Conservation (phyloP, 306 rosid species). For the Mimosa pudica region DNA sequence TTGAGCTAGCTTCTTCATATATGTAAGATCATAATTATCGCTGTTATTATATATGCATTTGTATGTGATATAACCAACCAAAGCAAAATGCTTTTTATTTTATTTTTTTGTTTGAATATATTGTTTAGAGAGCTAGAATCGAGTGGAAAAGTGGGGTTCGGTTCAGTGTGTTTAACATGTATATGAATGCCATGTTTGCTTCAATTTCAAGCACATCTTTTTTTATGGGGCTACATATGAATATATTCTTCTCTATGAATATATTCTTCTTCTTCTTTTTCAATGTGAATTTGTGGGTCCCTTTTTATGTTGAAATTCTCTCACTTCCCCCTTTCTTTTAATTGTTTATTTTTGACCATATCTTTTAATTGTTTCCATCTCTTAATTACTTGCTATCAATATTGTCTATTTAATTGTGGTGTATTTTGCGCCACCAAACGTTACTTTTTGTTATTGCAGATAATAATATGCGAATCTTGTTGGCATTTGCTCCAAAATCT, state of each 20-base stretch:
- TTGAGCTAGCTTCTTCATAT: too few relatives aligned
- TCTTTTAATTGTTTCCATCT: slow-evolving; percentile 34
- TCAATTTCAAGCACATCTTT: slow-evolving; percentile 94
- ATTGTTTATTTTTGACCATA: slow-evolving; percentile 21
- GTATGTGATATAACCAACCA: slow-evolving; percentile 63
- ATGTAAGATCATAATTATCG: not conserved
- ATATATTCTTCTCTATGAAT: slow-evolving; percentile 84
- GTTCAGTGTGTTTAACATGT: slow-evolving; percentile 43
- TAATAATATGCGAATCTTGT: not conserved
- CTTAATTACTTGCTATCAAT: slow-evolving; percentile 32
- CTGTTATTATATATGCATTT: slow-evolving; percentile 24
- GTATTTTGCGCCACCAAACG: not conserved
- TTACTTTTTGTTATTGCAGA: not conserved
- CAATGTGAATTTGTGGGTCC: slow-evolving; percentile 67
- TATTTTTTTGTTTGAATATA: slow-evolving; percentile 44
- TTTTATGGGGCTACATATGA: slow-evolving; percentile 54
- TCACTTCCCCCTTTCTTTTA: not conserved
- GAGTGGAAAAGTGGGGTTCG: slow-evolving; percentile 62
- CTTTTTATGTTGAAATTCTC: slow-evolving; percentile 43
- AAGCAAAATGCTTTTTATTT: slow-evolving; percentile 54
- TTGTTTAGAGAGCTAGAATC: slow-evolving; percentile 47
- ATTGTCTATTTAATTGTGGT: slow-evolving; percentile 13
- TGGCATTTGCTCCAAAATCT: too few relatives aligned
- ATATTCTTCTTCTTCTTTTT: slow-evolving; percentile 62
- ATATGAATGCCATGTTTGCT: slow-evolving; percentile 74